These are phyloP conservation scores for Mycena rebaudengoi DNA, from an alignment of 768 basidiomycete genomes.

Conservation along the genomic window DNA sequence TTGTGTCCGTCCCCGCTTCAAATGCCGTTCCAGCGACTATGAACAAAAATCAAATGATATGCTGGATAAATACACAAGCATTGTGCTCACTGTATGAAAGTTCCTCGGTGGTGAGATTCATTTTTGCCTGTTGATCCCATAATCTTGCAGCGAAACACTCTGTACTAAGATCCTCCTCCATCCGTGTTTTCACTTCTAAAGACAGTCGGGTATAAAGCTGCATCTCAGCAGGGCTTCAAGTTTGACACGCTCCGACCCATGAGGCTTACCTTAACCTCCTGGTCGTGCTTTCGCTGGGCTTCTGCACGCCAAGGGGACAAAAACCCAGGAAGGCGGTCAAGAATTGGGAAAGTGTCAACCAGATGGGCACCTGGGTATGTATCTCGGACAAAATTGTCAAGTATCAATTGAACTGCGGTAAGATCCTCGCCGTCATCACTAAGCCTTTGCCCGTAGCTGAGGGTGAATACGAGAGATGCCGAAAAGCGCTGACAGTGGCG, in stretches of 20 bases:
- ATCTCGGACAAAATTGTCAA: conserved; percentile 34
- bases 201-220: conserved; percentile 31
- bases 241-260: too few relatives aligned
- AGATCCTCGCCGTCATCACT: conserved; percentile 34
- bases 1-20: not conserved
- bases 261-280: too few relatives aligned
- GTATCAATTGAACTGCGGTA: conserved; percentile 23
- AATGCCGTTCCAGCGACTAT: not conserved
- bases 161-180: conserved; percentile 24
- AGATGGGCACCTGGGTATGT: conserved; percentile 21
- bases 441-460: conserved; percentile 33
- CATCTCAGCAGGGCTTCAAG: too few relatives aligned
- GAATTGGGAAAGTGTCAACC: not conserved
- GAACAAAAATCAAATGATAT: not conserved
- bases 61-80: not conserved
- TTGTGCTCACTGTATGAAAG: not conserved
- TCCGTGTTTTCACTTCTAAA: conserved; percentile 29
- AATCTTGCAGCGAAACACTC: not conserved
- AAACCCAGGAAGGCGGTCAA: too few relatives aligned
- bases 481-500: conserved; percentile 21
- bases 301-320: too few relatives aligned
- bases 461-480: conserved; percentile 28
- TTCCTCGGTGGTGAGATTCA: not conserved
- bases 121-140: not conserved
- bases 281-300: too few relatives aligned